A percentile compares a stretch with the other conserved stretches of the same genome.
phyloP scores from a whole-genome alignment of 2,329 filamentous ascomycete genomes.

The Fusarium clavum region DNA sequence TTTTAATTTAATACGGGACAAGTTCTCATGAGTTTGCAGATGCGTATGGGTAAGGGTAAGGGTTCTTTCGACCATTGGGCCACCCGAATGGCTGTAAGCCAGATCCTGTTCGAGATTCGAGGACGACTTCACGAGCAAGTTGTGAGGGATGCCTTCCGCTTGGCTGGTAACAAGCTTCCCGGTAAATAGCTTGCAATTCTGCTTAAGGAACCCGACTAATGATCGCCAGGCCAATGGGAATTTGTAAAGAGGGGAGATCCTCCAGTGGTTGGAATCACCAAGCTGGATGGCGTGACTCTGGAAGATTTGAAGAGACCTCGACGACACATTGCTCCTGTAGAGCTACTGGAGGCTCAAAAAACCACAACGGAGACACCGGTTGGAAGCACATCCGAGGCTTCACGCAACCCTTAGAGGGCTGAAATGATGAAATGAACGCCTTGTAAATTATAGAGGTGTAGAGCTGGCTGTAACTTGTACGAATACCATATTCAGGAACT shows the following conservation, averaged over 20 bases:
- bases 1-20: conserved; percentile 4
- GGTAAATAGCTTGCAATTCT: conserved; percentile 63
- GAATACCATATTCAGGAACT: conserved; percentile 39
- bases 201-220: conserved; percentile 37
- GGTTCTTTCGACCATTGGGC: conserved; percentile 98
- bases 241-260: conserved; percentile 94
- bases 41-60: conserved; percentile 99
- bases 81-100: conserved; percentile 86
- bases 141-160: conserved; percentile 89
- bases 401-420: conserved; percentile 42
- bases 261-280: conserved; percentile 91
- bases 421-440: conserved; percentile 25
- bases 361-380: conserved; percentile 50
- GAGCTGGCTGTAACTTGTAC: conserved; percentile 43
- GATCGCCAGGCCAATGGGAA: conserved; percentile 77
- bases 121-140: conserved; percentile 95
- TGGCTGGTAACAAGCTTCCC: conserved; percentile 95
- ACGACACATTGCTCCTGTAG: conserved; percentile 67
- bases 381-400: conserved; percentile 51
- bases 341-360: conserved; percentile 51
- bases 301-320: conserved; percentile 86
- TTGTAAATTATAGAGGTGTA: conserved; percentile 44
- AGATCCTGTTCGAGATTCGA: conserved; percentile 92
- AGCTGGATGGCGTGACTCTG: conserved; percentile 84
- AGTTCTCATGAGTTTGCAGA: conserved; percentile 57